Evolutionary conservation across 805 yeast genomes (phyloP).

Genomic region (Yarrowia sp.): DNA sequence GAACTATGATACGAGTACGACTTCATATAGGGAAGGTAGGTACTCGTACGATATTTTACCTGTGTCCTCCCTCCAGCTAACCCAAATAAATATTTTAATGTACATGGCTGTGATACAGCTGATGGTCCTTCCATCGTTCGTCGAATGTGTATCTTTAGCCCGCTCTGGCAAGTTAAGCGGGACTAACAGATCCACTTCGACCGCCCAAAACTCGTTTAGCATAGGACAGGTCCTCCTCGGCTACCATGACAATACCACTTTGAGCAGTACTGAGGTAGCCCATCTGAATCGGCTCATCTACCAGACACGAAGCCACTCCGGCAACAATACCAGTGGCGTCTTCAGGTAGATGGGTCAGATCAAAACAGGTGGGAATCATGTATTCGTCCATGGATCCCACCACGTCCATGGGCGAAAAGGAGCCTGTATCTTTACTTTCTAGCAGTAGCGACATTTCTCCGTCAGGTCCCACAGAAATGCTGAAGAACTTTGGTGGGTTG

Average conservation of each 20-base stretch:
- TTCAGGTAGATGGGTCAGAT: slow-evolving; percentile 60
- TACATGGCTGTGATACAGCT: slow-evolving; percentile 21
- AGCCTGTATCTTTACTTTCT: slow-evolving; percentile 42
- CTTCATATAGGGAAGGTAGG: too few relatives aligned
- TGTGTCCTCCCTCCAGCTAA: not conserved
- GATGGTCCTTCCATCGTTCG: not conserved
- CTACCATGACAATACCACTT: slow-evolving; percentile 65
- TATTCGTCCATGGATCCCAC: slow-evolving; percentile 65
- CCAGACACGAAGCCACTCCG: slow-evolving; percentile 62
- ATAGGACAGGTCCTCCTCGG: slow-evolving; percentile 54
- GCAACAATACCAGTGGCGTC: slow-evolving; percentile 73
- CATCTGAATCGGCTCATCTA: slow-evolving; percentile 56
- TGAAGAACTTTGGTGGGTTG: slow-evolving; percentile 46
- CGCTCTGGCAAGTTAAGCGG: slow-evolving; percentile 12
- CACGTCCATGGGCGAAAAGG: slow-evolving; percentile 59
- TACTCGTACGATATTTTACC: not conserved
- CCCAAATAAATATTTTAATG: slow-evolving; percentile 36
- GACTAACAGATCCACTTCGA: slow-evolving; percentile 12
- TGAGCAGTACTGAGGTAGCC: slow-evolving; percentile 67
- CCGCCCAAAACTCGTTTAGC: slow-evolving; percentile 32
- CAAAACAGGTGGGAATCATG: slow-evolving; percentile 63
- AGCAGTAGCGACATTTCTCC: slow-evolving; percentile 47
- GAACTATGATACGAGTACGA: too few relatives aligned
- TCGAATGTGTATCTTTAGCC: too few relatives aligned
- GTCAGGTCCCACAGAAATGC: slow-evolving; percentile 45